A percentile compares a stretch with the other conserved stretches of the same genome.
These are phyloP conservation scores for Lachancea lanzarotensis DNA, from an alignment of 805 yeast species.

Conservation along the genomic window DNA sequence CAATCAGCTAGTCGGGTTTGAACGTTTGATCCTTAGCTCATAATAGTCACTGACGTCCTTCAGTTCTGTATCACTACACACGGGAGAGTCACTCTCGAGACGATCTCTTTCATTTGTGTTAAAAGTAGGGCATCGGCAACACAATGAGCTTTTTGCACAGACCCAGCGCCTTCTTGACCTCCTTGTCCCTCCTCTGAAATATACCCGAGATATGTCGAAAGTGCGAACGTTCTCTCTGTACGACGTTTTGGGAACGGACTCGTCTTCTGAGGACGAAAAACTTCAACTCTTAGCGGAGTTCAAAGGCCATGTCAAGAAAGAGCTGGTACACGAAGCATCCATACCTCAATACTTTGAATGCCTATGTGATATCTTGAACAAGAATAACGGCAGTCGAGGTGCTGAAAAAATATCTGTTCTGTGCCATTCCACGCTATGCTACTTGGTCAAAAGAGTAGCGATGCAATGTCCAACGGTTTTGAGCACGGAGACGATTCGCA, in stretches of 20 bases:
- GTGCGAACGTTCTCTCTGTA: slow-evolving; percentile 1
- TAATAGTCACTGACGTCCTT: too few species aligned
- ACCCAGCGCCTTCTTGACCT: not conserved
- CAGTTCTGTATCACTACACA: not conserved
- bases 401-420: not conserved
- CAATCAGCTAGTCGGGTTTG: too few species aligned
- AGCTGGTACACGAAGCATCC: slow-evolving; percentile 21
- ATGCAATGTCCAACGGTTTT: slow-evolving; percentile 30
- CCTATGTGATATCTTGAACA: slow-evolving; percentile 13
- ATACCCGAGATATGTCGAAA: not conserved
- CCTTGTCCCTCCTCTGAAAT: not conserved
- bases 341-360: slow-evolving; percentile 24
- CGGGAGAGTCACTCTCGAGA: not conserved
- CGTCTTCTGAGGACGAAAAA: slow-evolving; percentile 12
- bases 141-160: not conserved
- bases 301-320: slow-evolving; percentile 34
- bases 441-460: slow-evolving; percentile 39
- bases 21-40: too few species aligned
- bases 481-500: slow-evolving; percentile 1
- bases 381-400: not conserved
- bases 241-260: not conserved
- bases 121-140: not conserved
- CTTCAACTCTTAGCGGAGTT: slow-evolving; percentile 20
- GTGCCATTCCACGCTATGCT: slow-evolving; percentile 38
- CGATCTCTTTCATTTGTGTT: not conserved